Percentiles rank a stretch among this genome's conserved stretches.
These are phyloP conservation scores for Circinella umbellata DNA, from an alignment of 371 early-diverging fungal genomes.

Conservation along the genomic window DNA sequence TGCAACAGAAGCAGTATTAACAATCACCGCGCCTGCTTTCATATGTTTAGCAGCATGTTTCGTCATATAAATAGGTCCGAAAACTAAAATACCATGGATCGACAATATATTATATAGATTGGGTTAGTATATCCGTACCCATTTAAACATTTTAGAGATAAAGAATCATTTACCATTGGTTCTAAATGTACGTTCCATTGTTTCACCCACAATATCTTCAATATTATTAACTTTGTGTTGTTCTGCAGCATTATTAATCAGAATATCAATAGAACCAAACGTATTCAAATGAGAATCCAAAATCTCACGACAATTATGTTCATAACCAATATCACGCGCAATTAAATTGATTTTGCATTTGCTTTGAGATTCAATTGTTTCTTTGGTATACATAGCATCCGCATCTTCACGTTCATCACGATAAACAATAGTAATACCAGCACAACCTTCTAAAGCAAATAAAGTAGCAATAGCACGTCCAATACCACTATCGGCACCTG, in stretches of 20 bases:
- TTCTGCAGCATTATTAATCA: constrained; percentile 71
- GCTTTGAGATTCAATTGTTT: constrained; percentile 48
- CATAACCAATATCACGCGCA: constrained; percentile 54
- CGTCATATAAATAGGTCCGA: constrained; percentile 62
- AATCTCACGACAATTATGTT: constrained; percentile 50
- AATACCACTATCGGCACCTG: constrained; percentile 56
- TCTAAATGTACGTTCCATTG: constrained; percentile 54
- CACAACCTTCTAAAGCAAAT: constrained; percentile 53
- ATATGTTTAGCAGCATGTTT: constrained; percentile 57
- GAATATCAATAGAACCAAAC: constrained; percentile 61
- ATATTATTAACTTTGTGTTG: constrained; percentile 50
- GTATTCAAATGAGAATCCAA: constrained; percentile 40
- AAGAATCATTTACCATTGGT: constrained; percentile 45
- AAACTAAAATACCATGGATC: constrained; percentile 30
- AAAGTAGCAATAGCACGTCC: constrained; percentile 52
- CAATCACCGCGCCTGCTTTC: constrained; percentile 50
- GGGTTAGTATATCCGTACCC: not conserved
- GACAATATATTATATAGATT: not conserved
- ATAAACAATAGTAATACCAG: constrained; percentile 56
- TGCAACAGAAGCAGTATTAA: constrained; percentile 65
- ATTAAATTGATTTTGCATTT: constrained; percentile 47
- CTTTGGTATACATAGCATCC: constrained; percentile 53
- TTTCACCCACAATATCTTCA: constrained; percentile 42
- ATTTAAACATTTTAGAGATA: too few relatives aligned
- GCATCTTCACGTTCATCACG: constrained; percentile 54